Evolutionary conservation across 129 eudicot genomes (phyloP), one percentile per base, ranked within the genome.

Genomic region (Rutidosis leptorrhynchoides): DNA sequence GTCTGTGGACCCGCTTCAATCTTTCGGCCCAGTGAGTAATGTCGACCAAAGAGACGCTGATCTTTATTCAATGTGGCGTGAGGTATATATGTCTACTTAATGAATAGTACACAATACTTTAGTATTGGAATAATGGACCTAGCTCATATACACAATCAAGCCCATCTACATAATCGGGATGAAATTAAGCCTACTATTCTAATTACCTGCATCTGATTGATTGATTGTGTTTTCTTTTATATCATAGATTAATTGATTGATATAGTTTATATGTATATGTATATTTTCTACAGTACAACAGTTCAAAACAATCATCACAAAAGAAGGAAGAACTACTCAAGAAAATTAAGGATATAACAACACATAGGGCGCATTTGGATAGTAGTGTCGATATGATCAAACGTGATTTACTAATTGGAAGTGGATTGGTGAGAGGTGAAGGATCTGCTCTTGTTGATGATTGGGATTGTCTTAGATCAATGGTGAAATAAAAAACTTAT

Each of bases 31-130:
- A 19, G 69, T 83, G 81, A 84, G 60, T 12, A 88, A 76, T 22
- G 79, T 89, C n/a, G 74, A 89, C 48, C 96, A 93, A 76, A 84
- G 99, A 70, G 95, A 86, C 20, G 96, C 96, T 0, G 99, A 76
- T 60, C 23, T 56, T 72, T 82, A 78, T 25, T 89, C 79, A 70
- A 64, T 89, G 52, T 80, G 87, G 92, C 75, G 77, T 49, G 72
- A 54, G 82, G 96, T 89, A 68, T 23, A n/a, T n/a, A n/a, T n/a
- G n/a, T n/a, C n/a, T n/a, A n/a, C n/a, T n/a, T n/a, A n/a, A n/a
- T n/a, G n/a, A n/a, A n/a, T n/a, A n/a, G n/a, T n/a, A n/a, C n/a
- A n/a, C n/a, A n/a, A n/a, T n/a, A n/a, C n/a, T n/a, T n/a, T n/a
- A n/a, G n/a, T n/a, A n/a, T n/a, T n/a, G n/a, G n/a, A n/a, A n/a